These are phyloP conservation scores for Nakazawaea siamensis DNA, from an alignment of 805 yeast genomes.

Conservation along the genomic window DNA sequence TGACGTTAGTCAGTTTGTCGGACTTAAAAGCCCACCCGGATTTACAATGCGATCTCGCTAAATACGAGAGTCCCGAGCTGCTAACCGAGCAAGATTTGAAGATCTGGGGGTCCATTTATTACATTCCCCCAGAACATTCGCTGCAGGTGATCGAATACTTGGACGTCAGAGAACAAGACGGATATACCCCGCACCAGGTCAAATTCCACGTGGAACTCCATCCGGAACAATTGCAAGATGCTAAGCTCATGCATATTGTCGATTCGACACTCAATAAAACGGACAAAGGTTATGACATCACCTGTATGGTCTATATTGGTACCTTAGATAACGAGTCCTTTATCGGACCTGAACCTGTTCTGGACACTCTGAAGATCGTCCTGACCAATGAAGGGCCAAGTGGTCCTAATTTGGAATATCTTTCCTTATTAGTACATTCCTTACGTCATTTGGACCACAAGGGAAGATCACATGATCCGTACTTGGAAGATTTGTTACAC, in stretches of 20 bases:
- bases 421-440: constrained; percentile 44
- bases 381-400: constrained; percentile 61
- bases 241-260: constrained; percentile 16
- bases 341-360: constrained; percentile 68
- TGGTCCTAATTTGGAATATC: constrained; percentile 71
- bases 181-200: constrained; percentile 65
- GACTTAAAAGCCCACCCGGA: constrained; percentile 34
- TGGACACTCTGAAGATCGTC: constrained; percentile 54
- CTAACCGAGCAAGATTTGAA: constrained; percentile 34
- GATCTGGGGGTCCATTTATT: constrained; percentile 81
- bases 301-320: constrained; percentile 73
- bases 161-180: constrained; percentile 83
- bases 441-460: constrained; percentile 29
- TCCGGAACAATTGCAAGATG: constrained; percentile 13
- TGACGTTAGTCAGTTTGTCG: constrained; percentile 59
- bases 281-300: constrained; percentile 31
- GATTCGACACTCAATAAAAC: constrained; percentile 20
- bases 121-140: constrained; percentile 59
- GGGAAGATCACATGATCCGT: constrained; percentile 26
- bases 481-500: constrained; percentile 20
- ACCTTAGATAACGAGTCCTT: constrained; percentile 75
- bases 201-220: constrained; percentile 43
- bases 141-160: constrained; percentile 56
- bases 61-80: constrained; percentile 16
- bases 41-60: constrained; percentile 33